Percentiles rank a stretch among this genome's conserved stretches.
Conservation (phyloP, 768 basidiomycete species). For the Gyrodon lividus region DNA sequence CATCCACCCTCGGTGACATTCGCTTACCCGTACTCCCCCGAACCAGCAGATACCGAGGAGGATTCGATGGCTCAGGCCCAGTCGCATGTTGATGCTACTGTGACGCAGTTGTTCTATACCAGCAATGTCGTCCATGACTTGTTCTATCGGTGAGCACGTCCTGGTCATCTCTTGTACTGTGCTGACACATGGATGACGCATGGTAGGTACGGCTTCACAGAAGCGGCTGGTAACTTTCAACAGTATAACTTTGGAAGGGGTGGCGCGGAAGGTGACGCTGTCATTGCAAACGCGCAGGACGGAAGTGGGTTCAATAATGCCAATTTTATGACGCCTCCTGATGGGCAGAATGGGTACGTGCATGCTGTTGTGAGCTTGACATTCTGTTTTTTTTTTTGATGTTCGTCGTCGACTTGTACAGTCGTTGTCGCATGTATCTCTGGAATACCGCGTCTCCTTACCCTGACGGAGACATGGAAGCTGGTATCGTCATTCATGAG, state of each 20-base stretch:
- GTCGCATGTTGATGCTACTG: slow-evolving; percentile 81
- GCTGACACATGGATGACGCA: slow-evolving; percentile 5
- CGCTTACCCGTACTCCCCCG: slow-evolving; percentile 74
- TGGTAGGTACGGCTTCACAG: slow-evolving; percentile 85
- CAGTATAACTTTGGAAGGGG: slow-evolving; percentile 94
- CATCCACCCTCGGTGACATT: slow-evolving; percentile 38
- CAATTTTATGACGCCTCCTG: slow-evolving; percentile 85
- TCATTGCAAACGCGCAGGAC: slow-evolving; percentile 95
- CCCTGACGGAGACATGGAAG: slow-evolving; percentile 93
- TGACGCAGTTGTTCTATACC: slow-evolving; percentile 90
- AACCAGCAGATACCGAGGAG: slow-evolving; percentile 43
- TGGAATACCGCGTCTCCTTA: slow-evolving; percentile 92
- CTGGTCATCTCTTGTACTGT: background rate
- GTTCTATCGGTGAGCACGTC: slow-evolving; percentile 57
- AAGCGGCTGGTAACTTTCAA: slow-evolving; percentile 94
- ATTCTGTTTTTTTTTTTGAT: no score
- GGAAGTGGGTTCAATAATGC: slow-evolving; percentile 92
- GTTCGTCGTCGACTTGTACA: slow-evolving; percentile 1
- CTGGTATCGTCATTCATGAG: slow-evolving; percentile 95
- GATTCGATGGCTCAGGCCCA: slow-evolving; percentile 72
- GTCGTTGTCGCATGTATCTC: slow-evolving; percentile 91
- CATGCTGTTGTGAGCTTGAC: background rate
- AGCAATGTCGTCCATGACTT: slow-evolving; percentile 79
- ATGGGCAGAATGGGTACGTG: slow-evolving; percentile 72
- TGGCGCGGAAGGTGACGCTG: slow-evolving; percentile 82